A percentile compares a stretch with the other conserved stretches of the same genome.
Evolutionary conservation across 1,284 basidiomycete genomes (phyloP).

Genomic region (Coniferiporia sulphurascens): DNA sequence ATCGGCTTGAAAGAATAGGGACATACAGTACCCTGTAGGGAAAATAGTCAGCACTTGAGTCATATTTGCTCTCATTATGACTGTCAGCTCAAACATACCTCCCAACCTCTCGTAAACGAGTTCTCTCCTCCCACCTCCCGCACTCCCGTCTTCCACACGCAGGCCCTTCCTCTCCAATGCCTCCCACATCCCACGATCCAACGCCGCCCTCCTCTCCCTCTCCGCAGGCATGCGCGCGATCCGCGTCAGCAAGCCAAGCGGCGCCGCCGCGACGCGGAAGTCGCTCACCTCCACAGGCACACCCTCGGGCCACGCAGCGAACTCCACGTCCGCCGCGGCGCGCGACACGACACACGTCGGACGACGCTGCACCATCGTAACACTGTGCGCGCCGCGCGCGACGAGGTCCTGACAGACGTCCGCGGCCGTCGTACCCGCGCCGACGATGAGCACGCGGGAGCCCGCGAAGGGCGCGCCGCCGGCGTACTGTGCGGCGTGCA

Average conservation of each 20-base stretch:
- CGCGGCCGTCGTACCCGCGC: constrained; percentile 36
- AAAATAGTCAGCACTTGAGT: background rate
- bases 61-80: constrained; percentile 2
- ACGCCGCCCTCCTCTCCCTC: constrained; percentile 26
- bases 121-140: constrained; percentile 27
- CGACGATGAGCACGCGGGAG: constrained; percentile 35
- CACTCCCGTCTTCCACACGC: constrained; percentile 29
- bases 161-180: constrained; percentile 35
- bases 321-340: constrained; percentile 25
- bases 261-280: constrained; percentile 37
- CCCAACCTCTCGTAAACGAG: constrained; percentile 29
- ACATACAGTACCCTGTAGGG: constrained; percentile 5
- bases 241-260: constrained; percentile 34
- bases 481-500: constrained; percentile 31
- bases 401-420: constrained; percentile 37
- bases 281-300: constrained; percentile 41
- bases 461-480: constrained; percentile 28
- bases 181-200: constrained; percentile 32
- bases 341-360: constrained; percentile 30
- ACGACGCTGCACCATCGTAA: constrained; percentile 39
- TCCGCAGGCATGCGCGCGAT: constrained; percentile 27
- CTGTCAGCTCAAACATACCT: constrained; percentile 23
- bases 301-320: constrained; percentile 36
- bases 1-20: background rate
- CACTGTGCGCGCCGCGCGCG: constrained; percentile 26